Evolutionary conservation across 23 red algal genomes (phyloP).

Genomic region (Agarophyton chilense): DNA sequence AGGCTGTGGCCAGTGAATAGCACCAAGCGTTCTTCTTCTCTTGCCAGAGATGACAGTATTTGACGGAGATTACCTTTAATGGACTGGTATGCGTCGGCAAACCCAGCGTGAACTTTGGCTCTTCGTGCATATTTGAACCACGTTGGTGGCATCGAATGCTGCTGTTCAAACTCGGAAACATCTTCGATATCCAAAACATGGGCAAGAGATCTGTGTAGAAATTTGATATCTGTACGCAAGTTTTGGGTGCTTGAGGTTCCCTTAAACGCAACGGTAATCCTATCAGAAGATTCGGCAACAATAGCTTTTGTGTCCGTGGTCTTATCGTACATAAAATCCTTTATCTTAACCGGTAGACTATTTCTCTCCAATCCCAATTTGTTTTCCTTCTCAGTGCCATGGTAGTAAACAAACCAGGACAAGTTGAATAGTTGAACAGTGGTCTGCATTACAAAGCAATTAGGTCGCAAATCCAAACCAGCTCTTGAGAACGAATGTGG

Average conservation of each 20-base stretch:
- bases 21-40: conserved; percentile 56
- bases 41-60: conserved; percentile 16
- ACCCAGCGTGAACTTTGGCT: conserved; percentile 79
- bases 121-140: not conserved
- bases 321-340: conserved; percentile 33
- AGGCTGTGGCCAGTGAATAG: conserved; percentile 76
- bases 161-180: not conserved
- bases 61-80: conserved; percentile 49
- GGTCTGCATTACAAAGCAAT: conserved; percentile 78
- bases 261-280: conserved; percentile 79
- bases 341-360: conserved; percentile 35
- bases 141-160: not conserved
- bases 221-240: conserved; percentile 69
- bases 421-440: conserved; percentile 76
- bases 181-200: conserved; percentile 1
- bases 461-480: conserved; percentile 8
- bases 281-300: conserved; percentile 72
- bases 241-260: conserved; percentile 75
- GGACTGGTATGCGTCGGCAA: conserved; percentile 70
- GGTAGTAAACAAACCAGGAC: conserved; percentile 84
- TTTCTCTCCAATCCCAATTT: conserved; percentile 5
- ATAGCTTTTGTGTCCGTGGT: conserved; percentile 77
- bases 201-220: conserved; percentile 34
- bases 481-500: conserved; percentile 21
- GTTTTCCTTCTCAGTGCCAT: conserved; percentile 57